Evolutionary conservation across 495 filamentous ascomycete species (phyloP).

Genomic region (Hypoxylon lenormandii): DNA sequence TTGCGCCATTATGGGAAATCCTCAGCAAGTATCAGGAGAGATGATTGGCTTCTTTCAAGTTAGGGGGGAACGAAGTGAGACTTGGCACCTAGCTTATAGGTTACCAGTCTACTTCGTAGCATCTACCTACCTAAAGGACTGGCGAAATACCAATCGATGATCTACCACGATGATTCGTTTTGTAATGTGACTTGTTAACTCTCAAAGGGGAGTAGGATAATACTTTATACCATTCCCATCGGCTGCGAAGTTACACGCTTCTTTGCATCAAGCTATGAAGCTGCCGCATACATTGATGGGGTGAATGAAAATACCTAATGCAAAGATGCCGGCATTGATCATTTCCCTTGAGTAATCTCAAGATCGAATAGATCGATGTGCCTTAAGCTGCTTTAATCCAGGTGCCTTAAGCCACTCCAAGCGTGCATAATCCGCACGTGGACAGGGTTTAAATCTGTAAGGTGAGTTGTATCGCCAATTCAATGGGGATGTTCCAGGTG

Average conservation of each 20-base stretch:
- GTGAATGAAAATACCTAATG: not conserved
- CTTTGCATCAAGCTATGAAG: not conserved
- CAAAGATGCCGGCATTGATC: slow-evolving; percentile 6
- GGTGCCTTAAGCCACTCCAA: slow-evolving; percentile 41
- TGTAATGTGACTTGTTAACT: not conserved
- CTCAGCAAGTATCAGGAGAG: slow-evolving; percentile 18
- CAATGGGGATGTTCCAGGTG: slow-evolving; percentile 4
- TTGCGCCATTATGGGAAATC: slow-evolving; percentile 39
- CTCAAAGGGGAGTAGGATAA: not conserved
- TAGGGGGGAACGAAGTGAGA: slow-evolving; percentile 16
- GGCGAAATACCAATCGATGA: slow-evolving; percentile 35
- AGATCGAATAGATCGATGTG: slow-evolving; percentile 2
- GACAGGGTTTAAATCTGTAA: slow-evolving; percentile 14
- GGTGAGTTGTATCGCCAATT: not conserved
- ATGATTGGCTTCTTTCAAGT: slow-evolving; percentile 28
- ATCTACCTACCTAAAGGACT: not conserved
- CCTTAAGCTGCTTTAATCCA: too few relatives aligned
- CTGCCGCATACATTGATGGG: not conserved
- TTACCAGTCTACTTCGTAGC: too few relatives aligned
- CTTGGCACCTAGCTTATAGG: slow-evolving; percentile 15
- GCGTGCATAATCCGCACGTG: slow-evolving; percentile 39
- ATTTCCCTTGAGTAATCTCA: slow-evolving; percentile 20
- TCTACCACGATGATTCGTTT: not conserved
- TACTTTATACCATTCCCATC: not conserved
- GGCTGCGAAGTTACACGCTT: not conserved